These are phyloP conservation scores for Orbilia quercus DNA, from an alignment of 2,329 filamentous ascomycete genomes.

Conservation along the genomic window DNA sequence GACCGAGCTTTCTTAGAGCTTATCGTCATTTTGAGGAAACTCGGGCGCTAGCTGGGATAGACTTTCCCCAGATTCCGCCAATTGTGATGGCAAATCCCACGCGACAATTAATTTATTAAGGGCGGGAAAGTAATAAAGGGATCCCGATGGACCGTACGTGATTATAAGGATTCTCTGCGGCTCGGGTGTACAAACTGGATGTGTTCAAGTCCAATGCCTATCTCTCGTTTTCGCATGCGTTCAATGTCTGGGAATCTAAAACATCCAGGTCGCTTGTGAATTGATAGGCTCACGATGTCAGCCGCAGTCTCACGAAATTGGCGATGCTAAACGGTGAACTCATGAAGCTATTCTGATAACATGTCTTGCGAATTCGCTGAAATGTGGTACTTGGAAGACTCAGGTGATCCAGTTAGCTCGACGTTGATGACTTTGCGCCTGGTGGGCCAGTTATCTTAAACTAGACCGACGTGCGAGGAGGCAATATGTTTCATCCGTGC, in stretches of 20 bases:
- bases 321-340: not conserved
- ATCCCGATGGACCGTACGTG: not conserved
- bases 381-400: not conserved
- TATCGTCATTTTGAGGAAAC: constrained; percentile 15
- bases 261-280: constrained; percentile 34
- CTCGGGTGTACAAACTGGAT: constrained; percentile 46
- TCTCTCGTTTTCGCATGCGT: constrained; percentile 9
- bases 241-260: constrained; percentile 48
- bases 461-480: not conserved
- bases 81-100: constrained; percentile 11
- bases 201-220: constrained; percentile 20
- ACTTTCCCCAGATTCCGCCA: constrained; percentile 26
- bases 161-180: constrained; percentile 16
- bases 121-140: not conserved
- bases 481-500: not conserved
- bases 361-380: constrained; percentile 13
- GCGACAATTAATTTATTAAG: constrained; percentile 14
- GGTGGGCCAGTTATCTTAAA: not conserved
- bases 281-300: constrained; percentile 40
- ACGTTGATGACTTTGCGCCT: not conserved
- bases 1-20: not conserved
- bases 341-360: constrained; percentile 12
- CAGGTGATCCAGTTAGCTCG: not conserved
- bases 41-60: constrained; percentile 7
- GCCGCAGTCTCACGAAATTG: constrained; percentile 3